Conservation (phyloP, 495 filamentous ascomycete species). For the Staphylotrichum tortipilum region DNA sequence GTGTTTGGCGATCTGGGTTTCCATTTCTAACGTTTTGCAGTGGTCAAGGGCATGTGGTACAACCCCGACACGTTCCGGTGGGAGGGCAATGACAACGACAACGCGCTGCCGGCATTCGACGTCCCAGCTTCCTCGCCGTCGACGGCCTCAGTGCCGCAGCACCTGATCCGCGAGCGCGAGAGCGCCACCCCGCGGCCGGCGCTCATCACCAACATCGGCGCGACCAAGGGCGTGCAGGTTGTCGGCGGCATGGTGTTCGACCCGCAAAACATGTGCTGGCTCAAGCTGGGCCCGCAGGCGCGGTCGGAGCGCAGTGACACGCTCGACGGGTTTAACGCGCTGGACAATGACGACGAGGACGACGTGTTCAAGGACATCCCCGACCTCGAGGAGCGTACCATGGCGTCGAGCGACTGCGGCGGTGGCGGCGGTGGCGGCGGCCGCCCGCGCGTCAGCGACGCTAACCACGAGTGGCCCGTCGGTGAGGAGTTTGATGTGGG, state of each 20-base stretch:
- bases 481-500: conserved; percentile 97
- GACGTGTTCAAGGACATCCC: conserved; percentile 49
- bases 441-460: conserved; percentile 38
- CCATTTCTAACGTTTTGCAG: conserved; percentile 32
- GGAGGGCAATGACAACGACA: conserved; percentile 98
- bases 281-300: conserved; percentile 53
- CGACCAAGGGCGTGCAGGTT: conserved; percentile 71
- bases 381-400: conserved; percentile 42
- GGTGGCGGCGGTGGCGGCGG: too few relatives aligned
- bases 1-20: background rate
- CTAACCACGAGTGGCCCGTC: conserved; percentile 71
- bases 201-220: conserved; percentile 82
- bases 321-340: conserved; percentile 68
- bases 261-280: conserved; percentile 90
- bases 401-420: conserved; percentile 35
- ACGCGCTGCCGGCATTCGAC: conserved; percentile 68
- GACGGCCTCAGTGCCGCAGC: conserved; percentile 34
- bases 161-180: conserved; percentile 44
- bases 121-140: conserved; percentile 41
- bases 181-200: conserved; percentile 67
- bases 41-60: conserved; percentile 89
- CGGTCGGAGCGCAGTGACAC: conserved; percentile 33
- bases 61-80: conserved; percentile 77
- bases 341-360: conserved; percentile 61
- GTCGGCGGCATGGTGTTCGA: conserved; percentile 97